Evolutionary conservation across 495 filamentous ascomycete species (phyloP).

Genomic region (Bryoglossum gracile): DNA sequence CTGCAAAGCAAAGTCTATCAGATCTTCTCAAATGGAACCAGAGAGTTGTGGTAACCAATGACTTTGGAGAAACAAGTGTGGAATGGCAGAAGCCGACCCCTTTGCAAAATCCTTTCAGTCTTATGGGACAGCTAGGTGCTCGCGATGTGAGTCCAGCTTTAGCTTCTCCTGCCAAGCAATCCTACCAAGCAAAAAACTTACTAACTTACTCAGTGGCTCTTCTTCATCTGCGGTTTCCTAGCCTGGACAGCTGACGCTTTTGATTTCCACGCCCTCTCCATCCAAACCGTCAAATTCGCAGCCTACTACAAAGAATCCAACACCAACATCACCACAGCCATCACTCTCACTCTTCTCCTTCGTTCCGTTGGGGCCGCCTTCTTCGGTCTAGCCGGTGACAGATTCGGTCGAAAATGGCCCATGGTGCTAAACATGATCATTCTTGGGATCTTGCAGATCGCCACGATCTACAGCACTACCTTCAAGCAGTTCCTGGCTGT

Average conservation of each 20-base stretch:
- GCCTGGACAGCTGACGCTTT: slow-evolving; percentile 57
- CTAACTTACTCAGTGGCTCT: slow-evolving; percentile 40
- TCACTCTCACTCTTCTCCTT: slow-evolving; percentile 64
- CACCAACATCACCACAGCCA: slow-evolving; percentile 60
- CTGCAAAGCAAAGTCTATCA: slow-evolving; percentile 49
- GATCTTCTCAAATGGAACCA: slow-evolving; percentile 65
- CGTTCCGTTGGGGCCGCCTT: slow-evolving; percentile 60
- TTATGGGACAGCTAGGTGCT: slow-evolving; percentile 47
- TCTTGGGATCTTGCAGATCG: slow-evolving; percentile 57
- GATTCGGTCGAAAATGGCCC: slow-evolving; percentile 72
- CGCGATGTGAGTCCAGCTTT: slow-evolving; percentile 8
- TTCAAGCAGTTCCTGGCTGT: slow-evolving; percentile 66
- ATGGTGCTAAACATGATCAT: slow-evolving; percentile 67
- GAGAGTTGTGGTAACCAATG: slow-evolving; percentile 54
- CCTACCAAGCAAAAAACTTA: no score
- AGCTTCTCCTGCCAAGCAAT: no score
- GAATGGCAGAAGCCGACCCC: slow-evolving; percentile 57
- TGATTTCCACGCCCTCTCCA: slow-evolving; percentile 69
- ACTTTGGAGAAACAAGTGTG: slow-evolving; percentile 42
- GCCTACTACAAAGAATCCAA: slow-evolving; percentile 55
- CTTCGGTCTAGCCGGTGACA: slow-evolving; percentile 67
- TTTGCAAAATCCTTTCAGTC: slow-evolving; percentile 53
- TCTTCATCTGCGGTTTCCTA: slow-evolving; percentile 42
- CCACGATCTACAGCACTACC: slow-evolving; percentile 60
- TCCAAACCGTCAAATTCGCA: slow-evolving; percentile 34